A percentile compares a stretch with the other conserved stretches of the same genome.
Evolutionary conservation across 768 basidiomycete species (phyloP).

Genomic region (Tubosaeta brunneosetosa): DNA sequence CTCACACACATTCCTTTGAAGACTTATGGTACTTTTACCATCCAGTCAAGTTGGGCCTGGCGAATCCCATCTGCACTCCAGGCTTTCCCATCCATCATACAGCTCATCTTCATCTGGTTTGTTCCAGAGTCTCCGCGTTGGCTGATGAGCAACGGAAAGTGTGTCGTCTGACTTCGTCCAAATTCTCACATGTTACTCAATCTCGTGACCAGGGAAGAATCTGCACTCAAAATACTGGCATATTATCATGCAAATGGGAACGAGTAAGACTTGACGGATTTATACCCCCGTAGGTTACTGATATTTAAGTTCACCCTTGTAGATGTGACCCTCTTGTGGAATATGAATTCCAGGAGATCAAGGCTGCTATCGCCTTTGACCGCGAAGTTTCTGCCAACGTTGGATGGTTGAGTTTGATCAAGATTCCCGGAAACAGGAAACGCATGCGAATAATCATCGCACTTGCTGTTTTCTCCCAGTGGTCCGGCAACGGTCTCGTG

Average conservation of each 20-base stretch:
- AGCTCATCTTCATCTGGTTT: slow-evolving; percentile 12
- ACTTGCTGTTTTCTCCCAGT: slow-evolving; percentile 58
- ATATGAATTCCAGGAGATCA: slow-evolving; percentile 64
- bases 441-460: slow-evolving; percentile 55
- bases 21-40: slow-evolving; percentile 17
- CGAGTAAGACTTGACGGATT: neutral
- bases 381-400: slow-evolving; percentile 37
- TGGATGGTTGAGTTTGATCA: slow-evolving; percentile 44
- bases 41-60: slow-evolving; percentile 15
- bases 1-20: neutral
- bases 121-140: slow-evolving; percentile 40
- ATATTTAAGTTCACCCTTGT: neutral
- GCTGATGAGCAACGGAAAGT: slow-evolving; percentile 35
- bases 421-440: slow-evolving; percentile 47
- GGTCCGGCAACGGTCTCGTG: slow-evolving; percentile 52
- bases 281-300: neutral
- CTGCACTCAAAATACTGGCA: slow-evolving; percentile 33
- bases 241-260: slow-evolving; percentile 7
- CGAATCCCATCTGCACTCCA: slow-evolving; percentile 16
- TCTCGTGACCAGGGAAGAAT: slow-evolving; percentile 22
- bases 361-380: slow-evolving; percentile 47
- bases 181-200: neutral
- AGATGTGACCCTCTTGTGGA: slow-evolving; percentile 40
- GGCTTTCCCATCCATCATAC: slow-evolving; percentile 9
- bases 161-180: neutral